Percentiles rank a stretch among this genome's conserved stretches.
phyloP scores from a whole-genome alignment of 192 early-diverging fungal species.

The Entophlyctis helioformis region DNA sequence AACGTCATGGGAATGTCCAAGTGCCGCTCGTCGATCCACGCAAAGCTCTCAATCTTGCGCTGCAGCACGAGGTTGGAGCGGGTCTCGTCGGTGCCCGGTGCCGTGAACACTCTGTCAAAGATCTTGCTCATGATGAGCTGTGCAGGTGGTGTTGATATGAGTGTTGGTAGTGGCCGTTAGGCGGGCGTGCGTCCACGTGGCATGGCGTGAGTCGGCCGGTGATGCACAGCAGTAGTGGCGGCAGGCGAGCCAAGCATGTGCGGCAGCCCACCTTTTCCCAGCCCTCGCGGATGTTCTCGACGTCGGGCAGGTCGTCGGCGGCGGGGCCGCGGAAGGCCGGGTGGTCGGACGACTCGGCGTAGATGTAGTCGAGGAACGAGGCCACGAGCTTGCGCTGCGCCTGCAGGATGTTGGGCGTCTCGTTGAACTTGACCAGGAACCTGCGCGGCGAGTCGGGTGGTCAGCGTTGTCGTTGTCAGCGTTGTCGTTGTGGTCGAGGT shows the following conservation, averaged over 20 bases:
- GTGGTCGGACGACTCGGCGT: constrained; percentile 16
- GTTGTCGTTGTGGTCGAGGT: neutral
- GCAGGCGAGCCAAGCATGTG: neutral
- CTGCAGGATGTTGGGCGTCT: constrained; percentile 15
- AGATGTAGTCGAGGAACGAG: constrained; percentile 22
- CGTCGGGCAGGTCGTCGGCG: constrained; percentile 13
- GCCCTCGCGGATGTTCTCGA: constrained; percentile 34
- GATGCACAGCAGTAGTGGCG: neutral
- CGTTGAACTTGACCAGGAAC: constrained; percentile 25
- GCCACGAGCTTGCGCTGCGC: constrained; percentile 28
- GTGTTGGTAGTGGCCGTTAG: neutral
- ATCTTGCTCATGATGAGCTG: constrained; percentile 36
- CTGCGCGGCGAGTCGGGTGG: constrained; percentile 9
- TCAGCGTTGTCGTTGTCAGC: too few relatives aligned
- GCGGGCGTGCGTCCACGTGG: neutral
- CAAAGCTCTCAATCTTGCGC: constrained; percentile 25
- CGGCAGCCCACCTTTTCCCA: constrained; percentile 35
- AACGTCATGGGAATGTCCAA: constrained; percentile 34
- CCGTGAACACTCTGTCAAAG: constrained; percentile 30
- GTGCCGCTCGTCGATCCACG: constrained; percentile 36
- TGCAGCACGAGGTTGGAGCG: constrained; percentile 19
- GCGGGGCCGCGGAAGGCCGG: neutral
- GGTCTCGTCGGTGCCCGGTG: constrained; percentile 25
- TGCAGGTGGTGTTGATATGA: too few relatives aligned
- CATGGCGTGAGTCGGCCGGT: neutral